Conservation (phyloP, 805 yeast species). For the Pichia californica region DNA sequence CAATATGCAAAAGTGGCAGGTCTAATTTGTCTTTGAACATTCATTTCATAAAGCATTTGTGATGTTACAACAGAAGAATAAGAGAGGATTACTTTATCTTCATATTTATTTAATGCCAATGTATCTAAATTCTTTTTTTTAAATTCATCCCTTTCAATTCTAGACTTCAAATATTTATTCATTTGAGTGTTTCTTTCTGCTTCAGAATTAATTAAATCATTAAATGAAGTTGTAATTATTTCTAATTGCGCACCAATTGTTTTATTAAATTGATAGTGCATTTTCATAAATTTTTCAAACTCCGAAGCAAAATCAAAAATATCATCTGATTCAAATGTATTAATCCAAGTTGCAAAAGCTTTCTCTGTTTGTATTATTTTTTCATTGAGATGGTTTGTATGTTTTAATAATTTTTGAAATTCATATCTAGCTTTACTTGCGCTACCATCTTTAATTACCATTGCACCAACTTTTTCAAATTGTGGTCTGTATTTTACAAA, state of each 20-base stretch:
- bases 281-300: conserved; percentile 4
- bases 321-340: conserved; percentile 4
- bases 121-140: conserved; percentile 4
- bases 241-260: conserved; percentile 1
- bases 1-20: conserved; percentile 2
- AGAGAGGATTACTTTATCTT: conserved; percentile 1
- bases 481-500: neutral
- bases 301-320: conserved; percentile 1
- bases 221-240: neutral
- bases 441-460: conserved; percentile 7
- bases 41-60: conserved; percentile 1
- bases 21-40: neutral
- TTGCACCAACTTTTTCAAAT: conserved; percentile 14
- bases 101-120: neutral
- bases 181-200: neutral
- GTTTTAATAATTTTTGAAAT: conserved; percentile 7
- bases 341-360: conserved; percentile 8
- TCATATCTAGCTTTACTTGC: conserved; percentile 8
- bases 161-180: neutral
- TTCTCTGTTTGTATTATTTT: neutral
- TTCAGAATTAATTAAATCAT: neutral
- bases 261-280: neutral
- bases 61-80: neutral
- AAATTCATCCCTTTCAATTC: neutral
- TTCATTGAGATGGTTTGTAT: neutral